Conservation (phyloP, 2,329 filamentous ascomycete genomes). For the Aspergillus viridinutans region DNA sequence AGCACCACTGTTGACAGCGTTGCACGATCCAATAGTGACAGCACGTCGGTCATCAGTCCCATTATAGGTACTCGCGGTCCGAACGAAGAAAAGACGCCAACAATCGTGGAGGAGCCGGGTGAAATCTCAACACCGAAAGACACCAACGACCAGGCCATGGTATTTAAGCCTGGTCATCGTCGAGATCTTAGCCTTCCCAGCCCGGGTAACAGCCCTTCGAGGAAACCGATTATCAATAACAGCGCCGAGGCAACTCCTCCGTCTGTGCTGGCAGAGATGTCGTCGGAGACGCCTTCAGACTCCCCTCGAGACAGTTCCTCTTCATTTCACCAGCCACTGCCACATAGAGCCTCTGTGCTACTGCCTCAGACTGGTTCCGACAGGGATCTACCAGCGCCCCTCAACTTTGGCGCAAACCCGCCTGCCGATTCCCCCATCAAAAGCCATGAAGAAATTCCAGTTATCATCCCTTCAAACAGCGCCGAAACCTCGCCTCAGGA, state of each 20-base stretch:
- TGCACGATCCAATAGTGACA: constrained; percentile 59
- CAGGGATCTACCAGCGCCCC: constrained; percentile 29
- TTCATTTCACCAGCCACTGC: constrained; percentile 3
- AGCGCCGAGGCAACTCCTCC: constrained; percentile 31
- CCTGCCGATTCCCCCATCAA: constrained; percentile 11
- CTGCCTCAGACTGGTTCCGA: constrained; percentile 3
- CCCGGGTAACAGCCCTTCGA: constrained; percentile 58
- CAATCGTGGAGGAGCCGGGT: constrained; percentile 52
- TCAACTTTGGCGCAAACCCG: constrained; percentile 25
- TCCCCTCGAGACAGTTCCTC: constrained; percentile 10
- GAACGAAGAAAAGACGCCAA: constrained; percentile 45
- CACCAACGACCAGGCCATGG: constrained; percentile 22
- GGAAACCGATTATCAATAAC: constrained; percentile 51
- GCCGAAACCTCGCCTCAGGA: constrained; percentile 35
- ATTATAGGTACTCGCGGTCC: constrained; percentile 51
- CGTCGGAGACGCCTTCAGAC: constrained; percentile 34
- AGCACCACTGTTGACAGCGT: constrained; percentile 52
- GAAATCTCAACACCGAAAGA: constrained; percentile 28
- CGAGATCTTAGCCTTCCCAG: constrained; percentile 57
- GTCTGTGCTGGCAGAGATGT: constrained; percentile 44
- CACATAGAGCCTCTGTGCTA: constrained; percentile 4
- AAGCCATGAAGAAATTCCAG: constrained; percentile 24
- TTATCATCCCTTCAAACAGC: constrained; percentile 30
- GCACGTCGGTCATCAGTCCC: constrained; percentile 61
- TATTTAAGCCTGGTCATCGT: constrained; percentile 52